Conservation (phyloP, 805 yeast species). For the Ascoidea asiatica region DNA sequence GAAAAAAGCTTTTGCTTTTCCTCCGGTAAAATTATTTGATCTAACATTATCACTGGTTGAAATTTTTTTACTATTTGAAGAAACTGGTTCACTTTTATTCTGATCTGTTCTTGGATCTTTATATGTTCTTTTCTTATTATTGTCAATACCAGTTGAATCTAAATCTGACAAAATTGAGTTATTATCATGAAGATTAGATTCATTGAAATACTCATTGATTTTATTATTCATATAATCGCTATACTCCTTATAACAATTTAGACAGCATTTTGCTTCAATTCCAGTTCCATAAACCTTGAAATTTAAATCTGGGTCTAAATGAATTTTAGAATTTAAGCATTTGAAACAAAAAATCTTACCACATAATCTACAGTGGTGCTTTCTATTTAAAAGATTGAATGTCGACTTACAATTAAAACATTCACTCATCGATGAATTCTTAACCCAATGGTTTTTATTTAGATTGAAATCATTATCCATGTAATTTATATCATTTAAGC, state of each 20-base stretch:
- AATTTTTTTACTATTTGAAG: too few relatives aligned
- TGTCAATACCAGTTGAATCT: neutral
- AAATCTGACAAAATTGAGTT: too few relatives aligned
- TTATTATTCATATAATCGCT: constrained; percentile 10
- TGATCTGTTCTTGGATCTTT: neutral
- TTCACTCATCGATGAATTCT: constrained; percentile 8
- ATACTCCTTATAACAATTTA: neutral
- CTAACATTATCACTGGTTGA: too few relatives aligned
- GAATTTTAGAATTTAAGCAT: neutral
- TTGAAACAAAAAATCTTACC: constrained; percentile 44
- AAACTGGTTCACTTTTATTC: neutral
- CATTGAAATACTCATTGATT: neutral
- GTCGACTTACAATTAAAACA: constrained; percentile 34
- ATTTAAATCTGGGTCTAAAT: neutral
- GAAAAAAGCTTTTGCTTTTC: too few relatives aligned
- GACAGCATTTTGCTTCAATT: neutral
- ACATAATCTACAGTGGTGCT: constrained; percentile 60
- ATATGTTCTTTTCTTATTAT: neutral
- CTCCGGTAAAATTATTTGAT: neutral
- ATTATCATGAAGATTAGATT: neutral
- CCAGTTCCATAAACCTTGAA: neutral
- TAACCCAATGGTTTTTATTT: constrained; percentile 1
- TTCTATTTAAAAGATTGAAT: constrained; percentile 39
- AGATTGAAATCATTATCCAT: too few relatives aligned
- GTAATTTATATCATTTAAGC: too few relatives aligned